Evolutionary conservation across 2,329 filamentous ascomycete genomes (phyloP), one percentile per base, ranked within the genome.

Genomic region (Aspergillus puulaauensis): DNA sequence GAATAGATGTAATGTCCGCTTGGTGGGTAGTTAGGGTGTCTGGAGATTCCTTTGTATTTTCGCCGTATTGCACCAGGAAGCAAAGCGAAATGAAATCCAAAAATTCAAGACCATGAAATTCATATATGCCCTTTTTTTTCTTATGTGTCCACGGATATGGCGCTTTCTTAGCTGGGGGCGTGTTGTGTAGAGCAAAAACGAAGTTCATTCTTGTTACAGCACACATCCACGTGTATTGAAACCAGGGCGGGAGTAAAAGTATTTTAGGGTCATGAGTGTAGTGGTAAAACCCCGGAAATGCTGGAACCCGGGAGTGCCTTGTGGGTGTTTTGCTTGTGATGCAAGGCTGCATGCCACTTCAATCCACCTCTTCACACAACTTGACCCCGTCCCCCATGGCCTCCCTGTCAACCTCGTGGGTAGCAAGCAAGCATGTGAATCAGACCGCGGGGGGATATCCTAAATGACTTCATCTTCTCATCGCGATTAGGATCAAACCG

Each of bases 1-100:
- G 76, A 79, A 57, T 80, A 76, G 70, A 74, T 64, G 67, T 70
- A 68, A 63, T 66, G 67, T 70, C 64, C 61, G 62, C 57, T 66
- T 66, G 67, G 45, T 47, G 68, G 68, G 67, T 64, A 68, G 65
- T 68, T 63, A 67, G 70, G 69, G 70, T 73, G 70, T 69, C 65
- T 66, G 69, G 70, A 70, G 68, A 54, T 54, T 54, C 39, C 33
- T 44, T 65, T 68, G 69, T 66, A 68, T 71, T 69, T 73, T 75
- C 71, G 70, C 72, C 69, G 65, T 69, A 65, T 73, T 74, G 72
- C 71, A 73, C 72, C 71, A 66, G 70, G 69, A 71, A 31, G 69
- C 70, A 72, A 68, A 68, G 71, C 70, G 70, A 67, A 74, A 71
- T 61, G 61, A 60, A 65, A 64, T 55, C 53, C 59, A 72, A 72